Base-by-base conservation (phyloP, 306 rosid genomes). In the Castanea crenata region DNA sequence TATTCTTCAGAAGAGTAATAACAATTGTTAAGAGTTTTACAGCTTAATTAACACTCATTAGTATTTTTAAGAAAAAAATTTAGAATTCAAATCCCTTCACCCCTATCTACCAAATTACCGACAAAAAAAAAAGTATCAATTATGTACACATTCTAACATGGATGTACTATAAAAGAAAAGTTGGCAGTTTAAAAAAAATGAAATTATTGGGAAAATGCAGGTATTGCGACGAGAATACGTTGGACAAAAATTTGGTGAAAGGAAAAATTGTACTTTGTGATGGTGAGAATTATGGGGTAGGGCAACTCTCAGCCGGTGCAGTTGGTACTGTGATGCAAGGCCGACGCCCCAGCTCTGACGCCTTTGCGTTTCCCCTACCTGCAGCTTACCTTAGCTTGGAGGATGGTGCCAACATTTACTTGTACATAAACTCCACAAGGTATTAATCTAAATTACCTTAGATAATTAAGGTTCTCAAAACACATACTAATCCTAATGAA, bases 241-340 rank as follows among this genome's bases (percentile, higher is more conserved):
- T 91, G 58, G 84, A 87, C 32, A 3, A 23, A 55, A 46, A 69
- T 3, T 72, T 78, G 57, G 83, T 87, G 31, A 76, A 72, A n/a
- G 96, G 86, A 6, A 89, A 87, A 51, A 87, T 91, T n/a, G 79
- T 91, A 71, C 6, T 91, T 3, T 91, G 96, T 21, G 86, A 82
- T 2, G n/a, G 41, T 5, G 0, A 20, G 15, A 0, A 2, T 0
- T 1, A 3, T 1, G 34, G 12, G 9, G 1, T 5, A 0, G 65
- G 75, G 1, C 73, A 76, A 0, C 0, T 46, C 5, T 51, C 12
- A 3, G 75, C 70, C 0, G 86, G 85, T 4, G 92, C 88, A 0
- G 77, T 13, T 20, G 92, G 94, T 5, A 73, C 79, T 1, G 55
- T 91, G 5, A 12, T 84, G 74, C 65, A 54, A 23, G 21, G 41